These are phyloP conservation scores for Phaeosphaeriaceae sp. DNA, from an alignment of 2,329 filamentous ascomycete genomes.

Conservation along the genomic window DNA sequence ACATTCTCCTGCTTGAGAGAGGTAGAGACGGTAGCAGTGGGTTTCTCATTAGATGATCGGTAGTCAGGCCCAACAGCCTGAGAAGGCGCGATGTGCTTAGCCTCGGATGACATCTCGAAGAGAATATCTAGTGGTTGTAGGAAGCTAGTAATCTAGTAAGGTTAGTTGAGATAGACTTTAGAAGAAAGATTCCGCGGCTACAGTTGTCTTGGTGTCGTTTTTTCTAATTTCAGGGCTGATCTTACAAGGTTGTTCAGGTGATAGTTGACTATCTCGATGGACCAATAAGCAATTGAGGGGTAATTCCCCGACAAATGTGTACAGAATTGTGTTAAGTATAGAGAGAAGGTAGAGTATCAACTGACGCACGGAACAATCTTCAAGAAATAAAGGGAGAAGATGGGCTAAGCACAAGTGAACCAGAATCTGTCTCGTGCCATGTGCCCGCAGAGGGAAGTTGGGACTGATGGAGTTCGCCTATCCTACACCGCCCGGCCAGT, in stretches of 20 bases:
- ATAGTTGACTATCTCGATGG: not conserved
- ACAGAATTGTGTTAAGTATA: conserved; percentile 16
- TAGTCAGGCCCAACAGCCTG: conserved; percentile 82
- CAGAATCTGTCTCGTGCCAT: conserved; percentile 39
- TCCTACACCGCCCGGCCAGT: conserved; percentile 20
- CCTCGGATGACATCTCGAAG: conserved; percentile 33
- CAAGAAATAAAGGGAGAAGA: conserved; percentile 26
- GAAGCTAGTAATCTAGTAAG: not conserved
- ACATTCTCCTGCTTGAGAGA: conserved; percentile 84
- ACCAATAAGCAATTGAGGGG: conserved; percentile 9
- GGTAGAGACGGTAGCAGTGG: conserved; percentile 86
- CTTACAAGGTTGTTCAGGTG: not conserved
- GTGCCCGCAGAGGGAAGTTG: conserved; percentile 36
- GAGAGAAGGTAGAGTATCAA: conserved; percentile 14
- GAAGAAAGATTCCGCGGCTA: too few species aligned
- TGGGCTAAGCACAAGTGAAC: conserved; percentile 20
- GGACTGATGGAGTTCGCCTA: conserved; percentile 17
- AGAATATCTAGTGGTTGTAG: not conserved
- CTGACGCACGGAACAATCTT: conserved; percentile 18
- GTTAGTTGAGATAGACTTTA: too few species aligned
- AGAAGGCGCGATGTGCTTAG: conserved; percentile 49
- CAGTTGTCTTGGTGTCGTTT: too few species aligned
- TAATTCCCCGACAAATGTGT: conserved; percentile 5
- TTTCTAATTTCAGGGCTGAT: not conserved
- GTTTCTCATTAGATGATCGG: conserved; percentile 76